phyloP scores from a whole-genome alignment of 1,139 yeast species.

The Yamadazyma buinensis region DNA sequence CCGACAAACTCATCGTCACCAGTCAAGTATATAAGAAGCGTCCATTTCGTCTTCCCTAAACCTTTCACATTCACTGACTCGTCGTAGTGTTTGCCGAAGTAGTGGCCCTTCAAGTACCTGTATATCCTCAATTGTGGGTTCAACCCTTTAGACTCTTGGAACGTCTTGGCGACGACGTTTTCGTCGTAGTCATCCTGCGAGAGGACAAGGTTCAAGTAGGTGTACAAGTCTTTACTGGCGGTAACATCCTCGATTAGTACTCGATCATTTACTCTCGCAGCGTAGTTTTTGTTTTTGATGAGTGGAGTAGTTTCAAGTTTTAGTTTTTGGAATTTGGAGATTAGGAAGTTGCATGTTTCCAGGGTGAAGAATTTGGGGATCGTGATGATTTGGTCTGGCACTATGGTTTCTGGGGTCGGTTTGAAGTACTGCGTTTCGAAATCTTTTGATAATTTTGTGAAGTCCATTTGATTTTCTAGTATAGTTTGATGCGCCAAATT shows the following conservation, averaged over 20 bases:
- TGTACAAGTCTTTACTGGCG: constrained; percentile 45
- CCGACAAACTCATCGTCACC: constrained; percentile 57
- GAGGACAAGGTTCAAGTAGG: constrained; percentile 32
- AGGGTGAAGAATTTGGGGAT: constrained; percentile 42
- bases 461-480: no score
- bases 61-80: constrained; percentile 38
- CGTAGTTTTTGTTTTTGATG: constrained; percentile 50
- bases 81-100: constrained; percentile 62
- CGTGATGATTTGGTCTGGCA: constrained; percentile 44
- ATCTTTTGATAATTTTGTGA: constrained; percentile 19
- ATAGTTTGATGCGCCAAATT: not conserved
- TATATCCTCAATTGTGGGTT: constrained; percentile 59
- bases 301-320: constrained; percentile 48
- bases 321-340: constrained; percentile 31
- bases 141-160: constrained; percentile 43
- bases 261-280: constrained; percentile 59
- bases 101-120: constrained; percentile 56
- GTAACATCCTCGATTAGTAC: constrained; percentile 35
- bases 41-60: constrained; percentile 52
- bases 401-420: constrained; percentile 30
- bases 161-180: constrained; percentile 23
- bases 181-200: constrained; percentile 29
- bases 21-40: constrained; percentile 54
- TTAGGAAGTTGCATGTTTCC: constrained; percentile 42
- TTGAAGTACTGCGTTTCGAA: constrained; percentile 26